These are phyloP conservation scores for Scortechinia acanthostroma DNA, from an alignment of 2,329 filamentous ascomycete species.

Conservation along the genomic window DNA sequence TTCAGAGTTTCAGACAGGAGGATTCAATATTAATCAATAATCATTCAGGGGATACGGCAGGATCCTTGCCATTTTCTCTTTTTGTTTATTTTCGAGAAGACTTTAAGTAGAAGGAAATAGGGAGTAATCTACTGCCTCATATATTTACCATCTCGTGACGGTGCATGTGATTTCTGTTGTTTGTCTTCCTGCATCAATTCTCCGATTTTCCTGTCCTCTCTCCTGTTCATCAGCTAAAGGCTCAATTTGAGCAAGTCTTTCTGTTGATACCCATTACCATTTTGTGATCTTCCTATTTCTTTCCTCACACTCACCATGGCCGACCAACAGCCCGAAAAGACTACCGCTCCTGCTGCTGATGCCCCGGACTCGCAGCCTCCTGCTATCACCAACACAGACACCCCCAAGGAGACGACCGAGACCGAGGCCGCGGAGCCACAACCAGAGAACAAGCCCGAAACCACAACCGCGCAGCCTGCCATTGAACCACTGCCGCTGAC, in stretches of 20 bases:
- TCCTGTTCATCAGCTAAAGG: neutral
- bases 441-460: neutral
- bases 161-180: neutral
- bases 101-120: neutral
- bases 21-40: too few relatives aligned
- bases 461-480: neutral
- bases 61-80: neutral
- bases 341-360: neutral
- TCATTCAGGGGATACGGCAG: too few relatives aligned
- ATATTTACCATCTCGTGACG: neutral
- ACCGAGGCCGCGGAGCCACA: slow-evolving; percentile 4
- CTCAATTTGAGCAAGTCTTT: too few relatives aligned
- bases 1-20: too few relatives aligned
- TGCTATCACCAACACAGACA: neutral
- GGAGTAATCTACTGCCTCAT: neutral
- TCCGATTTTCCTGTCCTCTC: neutral
- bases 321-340: too few relatives aligned
- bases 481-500: slow-evolving; percentile 1
- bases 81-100: neutral
- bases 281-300: too few relatives aligned
- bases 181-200: neutral
- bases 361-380: neutral
- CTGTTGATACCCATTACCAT: too few relatives aligned
- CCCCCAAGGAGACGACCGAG: neutral
- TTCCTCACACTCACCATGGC: neutral